These are phyloP conservation scores for Mycosphaerella arachidis DNA, from an alignment of 2,329 filamentous ascomycete species.

Conservation along the genomic window DNA sequence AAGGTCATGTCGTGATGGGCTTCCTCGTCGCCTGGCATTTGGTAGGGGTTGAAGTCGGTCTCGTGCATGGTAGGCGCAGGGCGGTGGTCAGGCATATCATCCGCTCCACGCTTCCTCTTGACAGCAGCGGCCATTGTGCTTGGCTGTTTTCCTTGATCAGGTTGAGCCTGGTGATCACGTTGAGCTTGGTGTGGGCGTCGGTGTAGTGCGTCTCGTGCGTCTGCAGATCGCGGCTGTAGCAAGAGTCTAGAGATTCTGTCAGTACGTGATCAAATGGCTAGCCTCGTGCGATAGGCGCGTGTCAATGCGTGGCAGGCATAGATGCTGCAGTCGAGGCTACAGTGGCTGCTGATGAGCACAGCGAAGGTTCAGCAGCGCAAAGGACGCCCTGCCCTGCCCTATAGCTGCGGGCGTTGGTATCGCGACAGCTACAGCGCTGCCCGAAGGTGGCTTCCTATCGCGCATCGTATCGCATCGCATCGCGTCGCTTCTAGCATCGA, in stretches of 20 bases:
- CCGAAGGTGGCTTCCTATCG: not conserved
- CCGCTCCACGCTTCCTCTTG: slow-evolving; percentile 46
- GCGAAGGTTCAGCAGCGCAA: not conserved
- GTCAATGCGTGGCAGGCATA: not conserved
- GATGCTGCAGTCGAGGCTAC: not conserved
- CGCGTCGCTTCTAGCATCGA: not conserved
- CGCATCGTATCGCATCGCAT: not conserved
- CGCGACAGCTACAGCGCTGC: not conserved
- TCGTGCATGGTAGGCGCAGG: slow-evolving; percentile 30
- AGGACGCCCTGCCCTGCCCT: not conserved
- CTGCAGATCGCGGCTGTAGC: not conserved
- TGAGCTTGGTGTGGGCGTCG: not conserved
- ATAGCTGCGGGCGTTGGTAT: not conserved
- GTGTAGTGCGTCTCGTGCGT: not conserved
- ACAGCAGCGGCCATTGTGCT: slow-evolving; percentile 29
- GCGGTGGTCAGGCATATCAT: slow-evolving; percentile 39
- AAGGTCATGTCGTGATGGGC: slow-evolving; percentile 43
- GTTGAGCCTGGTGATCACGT: not conserved
- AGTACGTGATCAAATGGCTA: not conserved
- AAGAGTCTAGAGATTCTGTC: not conserved
- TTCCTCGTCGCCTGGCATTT: slow-evolving; percentile 32
- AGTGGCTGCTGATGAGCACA: not conserved
- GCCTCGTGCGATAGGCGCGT: not conserved
- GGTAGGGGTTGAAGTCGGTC: slow-evolving; percentile 32
- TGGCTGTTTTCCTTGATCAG: not conserved